phyloP scores from a whole-genome alignment of 2,329 filamentous ascomycete species.

The Amesomyces nigricolor region DNA sequence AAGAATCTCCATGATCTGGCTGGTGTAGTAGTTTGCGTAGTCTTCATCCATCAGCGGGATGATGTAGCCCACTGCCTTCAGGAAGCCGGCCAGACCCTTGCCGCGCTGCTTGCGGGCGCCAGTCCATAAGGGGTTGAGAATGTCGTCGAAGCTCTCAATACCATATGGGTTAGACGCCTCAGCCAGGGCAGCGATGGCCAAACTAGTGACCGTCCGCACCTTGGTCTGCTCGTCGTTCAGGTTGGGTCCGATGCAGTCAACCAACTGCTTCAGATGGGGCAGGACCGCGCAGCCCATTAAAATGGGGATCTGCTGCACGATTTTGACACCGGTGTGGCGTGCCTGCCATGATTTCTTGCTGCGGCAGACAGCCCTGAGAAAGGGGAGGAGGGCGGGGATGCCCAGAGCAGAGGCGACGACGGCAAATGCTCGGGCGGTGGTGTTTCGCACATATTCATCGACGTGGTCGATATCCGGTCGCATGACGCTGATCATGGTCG shows the following conservation, averaged over 20 bases:
- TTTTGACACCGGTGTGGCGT: constrained; percentile 96
- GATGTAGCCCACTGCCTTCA: constrained; percentile 97
- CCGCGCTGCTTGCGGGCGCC: constrained; percentile 93
- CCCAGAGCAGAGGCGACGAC: constrained; percentile 94
- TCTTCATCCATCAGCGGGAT: constrained; percentile 99
- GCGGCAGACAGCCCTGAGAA: constrained; percentile 89
- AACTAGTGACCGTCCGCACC: constrained; percentile 89
- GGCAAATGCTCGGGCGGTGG: constrained; percentile 91
- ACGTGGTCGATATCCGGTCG: constrained; percentile 97
- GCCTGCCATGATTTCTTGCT: constrained; percentile 99
- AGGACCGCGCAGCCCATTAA: constrained; percentile 96
- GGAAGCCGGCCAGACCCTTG: constrained; percentile 89
- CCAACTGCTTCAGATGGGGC: constrained; percentile 89
- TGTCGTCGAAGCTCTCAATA: constrained; percentile 98
- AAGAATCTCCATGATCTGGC: constrained; percentile 97
- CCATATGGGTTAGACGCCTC: constrained; percentile 97
- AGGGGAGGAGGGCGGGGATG: constrained; percentile 90
- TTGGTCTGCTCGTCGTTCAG: constrained; percentile 97
- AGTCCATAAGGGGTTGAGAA: constrained; percentile 94
- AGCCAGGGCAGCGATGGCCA: constrained; percentile 89
- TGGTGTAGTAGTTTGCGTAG: constrained; percentile 98
- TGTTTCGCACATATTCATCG: constrained; percentile 97
- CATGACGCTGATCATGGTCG: constrained; percentile 99
- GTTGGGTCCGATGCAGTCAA: constrained; percentile 94
- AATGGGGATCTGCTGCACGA: constrained; percentile 97